These are phyloP conservation scores for Cytospora piceae DNA, from an alignment of 2,329 filamentous ascomycete species.

Conservation along the genomic window DNA sequence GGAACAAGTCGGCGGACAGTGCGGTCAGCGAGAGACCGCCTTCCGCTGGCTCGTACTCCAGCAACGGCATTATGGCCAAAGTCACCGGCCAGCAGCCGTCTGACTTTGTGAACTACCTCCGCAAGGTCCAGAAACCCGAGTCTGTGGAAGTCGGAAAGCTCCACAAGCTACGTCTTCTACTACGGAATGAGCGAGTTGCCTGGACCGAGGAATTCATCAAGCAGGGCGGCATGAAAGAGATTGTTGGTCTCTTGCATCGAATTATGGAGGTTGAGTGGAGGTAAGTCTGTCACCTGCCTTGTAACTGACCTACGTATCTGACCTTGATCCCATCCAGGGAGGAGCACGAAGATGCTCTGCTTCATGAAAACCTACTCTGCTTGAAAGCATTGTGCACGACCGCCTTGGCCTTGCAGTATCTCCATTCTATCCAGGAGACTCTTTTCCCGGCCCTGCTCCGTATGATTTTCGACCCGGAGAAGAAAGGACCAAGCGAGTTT, in stretches of 20 bases:
- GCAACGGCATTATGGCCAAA: slow-evolving; percentile 65
- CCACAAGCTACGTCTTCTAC: slow-evolving; percentile 85
- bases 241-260: slow-evolving; percentile 83
- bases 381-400: slow-evolving; percentile 95
- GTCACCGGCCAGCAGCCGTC: slow-evolving; percentile 75
- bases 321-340: slow-evolving; percentile 59
- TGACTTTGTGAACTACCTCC: slow-evolving; percentile 85
- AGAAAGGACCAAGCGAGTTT: slow-evolving; percentile 96
- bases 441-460: slow-evolving; percentile 84
- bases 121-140: slow-evolving; percentile 79
- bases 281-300: slow-evolving; percentile 51
- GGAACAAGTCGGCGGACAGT: slow-evolving; percentile 74
- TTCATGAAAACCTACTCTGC: slow-evolving; percentile 91
- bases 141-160: slow-evolving; percentile 90
- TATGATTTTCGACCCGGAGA: slow-evolving; percentile 97
- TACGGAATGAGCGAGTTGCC: slow-evolving; percentile 91
- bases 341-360: slow-evolving; percentile 90
- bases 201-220: slow-evolving; percentile 95
- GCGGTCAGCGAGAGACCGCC: slow-evolving; percentile 61
- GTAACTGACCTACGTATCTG: slow-evolving; percentile 30
- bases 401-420: slow-evolving; percentile 78
- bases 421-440: slow-evolving; percentile 76
- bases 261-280: slow-evolving; percentile 97
- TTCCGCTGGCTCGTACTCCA: slow-evolving; percentile 57
- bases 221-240: slow-evolving; percentile 89